Percentiles rank a stretch among this genome's conserved stretches.
Conservation (phyloP, 371 early-diverging fungal species). For the Zopfochytrium polystomum region DNA sequence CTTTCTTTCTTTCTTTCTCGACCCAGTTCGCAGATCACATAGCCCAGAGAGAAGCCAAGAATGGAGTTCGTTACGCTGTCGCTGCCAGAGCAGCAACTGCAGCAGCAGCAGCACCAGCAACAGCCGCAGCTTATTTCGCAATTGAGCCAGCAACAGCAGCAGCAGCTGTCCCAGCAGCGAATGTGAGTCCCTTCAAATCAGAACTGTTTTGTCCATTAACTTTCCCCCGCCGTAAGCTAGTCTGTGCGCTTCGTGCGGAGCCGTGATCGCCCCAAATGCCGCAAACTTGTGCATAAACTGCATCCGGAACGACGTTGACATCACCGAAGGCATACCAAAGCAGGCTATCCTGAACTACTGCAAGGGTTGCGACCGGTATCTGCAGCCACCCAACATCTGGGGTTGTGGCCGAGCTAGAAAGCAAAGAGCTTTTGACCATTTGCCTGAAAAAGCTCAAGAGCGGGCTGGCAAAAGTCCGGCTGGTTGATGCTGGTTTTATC, state of each 20-base stretch:
- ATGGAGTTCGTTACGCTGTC: too few relatives aligned
- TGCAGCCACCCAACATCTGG: conserved; percentile 96
- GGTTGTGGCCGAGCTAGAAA: conserved; percentile 84
- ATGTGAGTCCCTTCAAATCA: too few relatives aligned
- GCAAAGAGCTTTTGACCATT: conserved; percentile 89
- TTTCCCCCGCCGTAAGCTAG: conserved; percentile 26
- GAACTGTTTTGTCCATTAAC: too few relatives aligned
- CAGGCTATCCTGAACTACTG: conserved; percentile 92
- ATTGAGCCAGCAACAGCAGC: too few relatives aligned
- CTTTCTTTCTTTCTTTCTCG: too few relatives aligned
- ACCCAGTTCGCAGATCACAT: too few relatives aligned
- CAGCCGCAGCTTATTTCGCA: too few relatives aligned
- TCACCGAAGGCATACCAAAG: conserved; percentile 97
- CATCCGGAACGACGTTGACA: conserved; percentile 92
- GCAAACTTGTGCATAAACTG: conserved; percentile 99
- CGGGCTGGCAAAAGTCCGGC: conserved; percentile 87
- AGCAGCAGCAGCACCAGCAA: too few relatives aligned
- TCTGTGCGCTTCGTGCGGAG: conserved; percentile 97
- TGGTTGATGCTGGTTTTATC: conserved; percentile 97
- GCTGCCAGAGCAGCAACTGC: too few relatives aligned
- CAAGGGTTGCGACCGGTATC: conserved; percentile 90
- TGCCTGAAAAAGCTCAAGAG: conserved; percentile 91
- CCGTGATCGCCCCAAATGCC: conserved; percentile 92
- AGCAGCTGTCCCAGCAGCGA: too few relatives aligned
- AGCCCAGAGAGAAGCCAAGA: too few relatives aligned